A percentile compares a stretch with the other conserved stretches of the same genome.
These are phyloP conservation scores for Calonectria hawksworthii DNA, from an alignment of 2,329 filamentous ascomycete genomes.

Conservation along the genomic window DNA sequence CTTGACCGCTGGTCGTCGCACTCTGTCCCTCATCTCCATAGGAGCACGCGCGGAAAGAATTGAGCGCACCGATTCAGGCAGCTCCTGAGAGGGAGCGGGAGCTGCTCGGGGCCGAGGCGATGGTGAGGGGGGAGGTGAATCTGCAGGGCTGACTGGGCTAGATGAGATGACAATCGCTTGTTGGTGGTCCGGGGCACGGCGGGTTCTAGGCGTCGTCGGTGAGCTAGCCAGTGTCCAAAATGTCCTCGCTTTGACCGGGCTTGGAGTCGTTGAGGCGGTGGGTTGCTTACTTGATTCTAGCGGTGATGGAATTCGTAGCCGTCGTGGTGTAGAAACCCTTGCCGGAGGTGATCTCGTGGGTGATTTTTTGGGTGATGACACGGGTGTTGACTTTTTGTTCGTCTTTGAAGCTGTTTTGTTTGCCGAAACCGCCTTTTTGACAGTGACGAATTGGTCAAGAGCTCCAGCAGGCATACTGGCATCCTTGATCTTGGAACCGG, in stretches of 20 bases:
- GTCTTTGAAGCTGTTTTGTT: conserved; percentile 14
- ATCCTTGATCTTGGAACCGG: conserved; percentile 35
- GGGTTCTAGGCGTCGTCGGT: conserved; percentile 57
- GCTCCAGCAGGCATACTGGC: conserved; percentile 45
- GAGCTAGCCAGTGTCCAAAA: conserved; percentile 59
- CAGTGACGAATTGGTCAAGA: conserved; percentile 58
- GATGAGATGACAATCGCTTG: conserved; percentile 61
- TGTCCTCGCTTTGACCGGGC: conserved; percentile 41
- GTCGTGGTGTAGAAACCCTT: conserved; percentile 29
- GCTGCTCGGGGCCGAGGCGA: conserved; percentile 36
- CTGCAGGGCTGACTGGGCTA: conserved; percentile 52
- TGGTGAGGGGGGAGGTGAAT: conserved; percentile 48
- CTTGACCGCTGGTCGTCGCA: neutral
- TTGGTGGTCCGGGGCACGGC: conserved; percentile 39
- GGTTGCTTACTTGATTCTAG: conserved; percentile 55
- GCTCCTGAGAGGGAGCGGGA: conserved; percentile 30
- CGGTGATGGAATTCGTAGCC: conserved; percentile 43
- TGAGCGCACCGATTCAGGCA: conserved; percentile 45
- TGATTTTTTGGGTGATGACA: conserved; percentile 6
- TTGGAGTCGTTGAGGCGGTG: conserved; percentile 42
- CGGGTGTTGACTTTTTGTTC: conserved; percentile 17
- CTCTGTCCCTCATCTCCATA: conserved; percentile 36
- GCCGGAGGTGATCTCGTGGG: conserved; percentile 7
- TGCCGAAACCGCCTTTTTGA: conserved; percentile 52
- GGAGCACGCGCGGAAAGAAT: conserved; percentile 37